Evolutionary conservation across 139 green algal species (phyloP), one percentile per base, ranked within the genome.

Genomic region (Limnomonas spitsbergensis): DNA sequence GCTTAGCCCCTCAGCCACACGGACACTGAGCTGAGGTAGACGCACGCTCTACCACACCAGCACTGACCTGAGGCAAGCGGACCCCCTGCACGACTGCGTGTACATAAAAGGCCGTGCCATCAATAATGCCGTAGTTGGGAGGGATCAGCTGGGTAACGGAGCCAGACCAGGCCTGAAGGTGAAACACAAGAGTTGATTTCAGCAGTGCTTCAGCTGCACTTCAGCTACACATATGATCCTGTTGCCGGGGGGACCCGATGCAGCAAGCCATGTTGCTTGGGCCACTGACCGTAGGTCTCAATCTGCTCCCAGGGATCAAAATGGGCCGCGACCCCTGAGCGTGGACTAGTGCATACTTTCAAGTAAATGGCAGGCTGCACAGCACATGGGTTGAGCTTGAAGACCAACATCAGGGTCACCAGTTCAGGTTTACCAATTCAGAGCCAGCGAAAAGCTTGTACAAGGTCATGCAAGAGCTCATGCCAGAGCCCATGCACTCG

Each of bases 101-200:
- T 4, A 90, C 78, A 72, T 89, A 92, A 54, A 91, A 92, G 0
- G 86, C 75, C 7, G 86, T 77, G 6, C 81, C 83, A 53, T 92
- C 88, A 56, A 92, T 81, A 38, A 92, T 90, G 39, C 86, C 86
- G 24, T 92, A 92, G 73, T 91, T 92, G 40, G 88, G 86, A 4
- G 88, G 88, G 20, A 92, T 89, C 35, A 90, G 66, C 80, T 88
- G 80, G 1, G 83, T 89, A 38, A 92, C 88, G 0, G 42, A 82
- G 69, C 88, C 88, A 1, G 74, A 36, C 84, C 84, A 92, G 0
- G 7, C 34, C 82, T 83, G 76, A 37, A 34, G 26, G 37, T 7
- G 38, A 39, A 74, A n/a, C 32, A 74, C 9, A 40, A 74, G 26
- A 4, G 3, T 31, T 74, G 32, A 74, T 14, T 7, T 35, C 32